Evolutionary conservation across 805 yeast genomes (phyloP).

Genomic region (Cyberlindnera maritima): DNA sequence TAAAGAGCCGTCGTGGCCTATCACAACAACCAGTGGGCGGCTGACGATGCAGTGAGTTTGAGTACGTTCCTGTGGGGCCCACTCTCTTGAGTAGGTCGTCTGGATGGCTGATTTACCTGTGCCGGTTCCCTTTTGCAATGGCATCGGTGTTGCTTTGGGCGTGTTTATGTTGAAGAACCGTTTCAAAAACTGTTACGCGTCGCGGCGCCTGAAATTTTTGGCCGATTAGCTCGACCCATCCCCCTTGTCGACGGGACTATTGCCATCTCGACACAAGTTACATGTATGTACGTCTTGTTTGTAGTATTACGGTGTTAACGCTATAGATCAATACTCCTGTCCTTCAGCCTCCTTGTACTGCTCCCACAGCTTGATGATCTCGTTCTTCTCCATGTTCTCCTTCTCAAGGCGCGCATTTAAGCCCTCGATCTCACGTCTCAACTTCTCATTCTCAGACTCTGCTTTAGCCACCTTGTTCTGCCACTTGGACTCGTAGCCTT

Average conservation of each 20-base stretch:
- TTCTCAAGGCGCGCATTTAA: constrained; percentile 44
- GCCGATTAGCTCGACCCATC: no score
- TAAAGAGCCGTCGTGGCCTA: neutral
- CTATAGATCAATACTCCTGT: neutral
- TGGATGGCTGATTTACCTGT: neutral
- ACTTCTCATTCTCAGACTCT: constrained; percentile 41
- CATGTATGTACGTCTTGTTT: no score
- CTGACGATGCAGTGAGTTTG: neutral
- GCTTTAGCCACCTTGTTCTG: constrained; percentile 41
- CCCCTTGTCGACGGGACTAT: no score
- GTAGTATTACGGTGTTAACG: neutral
- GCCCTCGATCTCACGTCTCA: constrained; percentile 51
- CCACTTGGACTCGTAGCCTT: constrained; percentile 56
- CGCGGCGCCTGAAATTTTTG: neutral
- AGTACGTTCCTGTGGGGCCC: neutral
- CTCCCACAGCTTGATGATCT: constrained; percentile 52
- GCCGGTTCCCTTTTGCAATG: neutral
- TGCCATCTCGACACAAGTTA: neutral
- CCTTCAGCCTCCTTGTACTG: constrained; percentile 19
- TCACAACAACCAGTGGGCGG: neutral
- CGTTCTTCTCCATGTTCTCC: constrained; percentile 58
- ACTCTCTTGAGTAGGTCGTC: neutral
- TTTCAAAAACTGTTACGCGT: neutral
- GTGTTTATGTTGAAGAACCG: neutral
- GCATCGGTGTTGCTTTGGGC: neutral